Conservation (phyloP, 371 early-diverging fungal species). For the Syncephalis plumigaleata region DNA sequence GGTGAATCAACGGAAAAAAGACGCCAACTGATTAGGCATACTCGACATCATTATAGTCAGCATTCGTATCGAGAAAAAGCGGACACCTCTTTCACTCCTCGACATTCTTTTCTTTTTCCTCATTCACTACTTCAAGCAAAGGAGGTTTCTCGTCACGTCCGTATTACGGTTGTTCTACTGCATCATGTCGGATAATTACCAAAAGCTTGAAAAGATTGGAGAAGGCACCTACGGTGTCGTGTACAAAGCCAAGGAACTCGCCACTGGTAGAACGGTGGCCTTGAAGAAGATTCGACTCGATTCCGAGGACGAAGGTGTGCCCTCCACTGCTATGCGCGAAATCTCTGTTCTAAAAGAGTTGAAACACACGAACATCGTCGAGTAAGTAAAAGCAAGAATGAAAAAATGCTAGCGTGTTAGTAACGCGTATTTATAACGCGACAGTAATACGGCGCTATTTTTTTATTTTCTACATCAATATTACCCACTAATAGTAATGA, state of each 20-base stretch:
- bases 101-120: too few species aligned
- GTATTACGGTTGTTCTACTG: too few species aligned
- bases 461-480: too few species aligned
- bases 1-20: too few species aligned
- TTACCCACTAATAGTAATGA: too few species aligned
- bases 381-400: too few species aligned
- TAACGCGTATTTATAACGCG: background rate
- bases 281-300: slow-evolving; percentile 89
- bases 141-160: too few species aligned
- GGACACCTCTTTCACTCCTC: too few species aligned
- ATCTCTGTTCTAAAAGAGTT: slow-evolving; percentile 94
- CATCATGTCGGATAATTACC: slow-evolving; percentile 31
- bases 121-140: too few species aligned
- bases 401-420: background rate
- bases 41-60: too few species aligned
- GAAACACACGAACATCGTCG: slow-evolving; percentile 81
- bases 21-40: too few species aligned
- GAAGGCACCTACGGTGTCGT: slow-evolving; percentile 97
- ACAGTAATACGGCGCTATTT: background rate
- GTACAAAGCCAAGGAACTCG: slow-evolving; percentile 72
- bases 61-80: too few species aligned
- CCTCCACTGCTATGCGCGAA: slow-evolving; percentile 90
- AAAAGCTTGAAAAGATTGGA: slow-evolving; percentile 85
- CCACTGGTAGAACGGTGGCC: slow-evolving; percentile 71
- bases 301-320: slow-evolving; percentile 88